phyloP scores from a whole-genome alignment of 768 basidiomycete species.

The Rhodosporidiobolus sp. region DNA sequence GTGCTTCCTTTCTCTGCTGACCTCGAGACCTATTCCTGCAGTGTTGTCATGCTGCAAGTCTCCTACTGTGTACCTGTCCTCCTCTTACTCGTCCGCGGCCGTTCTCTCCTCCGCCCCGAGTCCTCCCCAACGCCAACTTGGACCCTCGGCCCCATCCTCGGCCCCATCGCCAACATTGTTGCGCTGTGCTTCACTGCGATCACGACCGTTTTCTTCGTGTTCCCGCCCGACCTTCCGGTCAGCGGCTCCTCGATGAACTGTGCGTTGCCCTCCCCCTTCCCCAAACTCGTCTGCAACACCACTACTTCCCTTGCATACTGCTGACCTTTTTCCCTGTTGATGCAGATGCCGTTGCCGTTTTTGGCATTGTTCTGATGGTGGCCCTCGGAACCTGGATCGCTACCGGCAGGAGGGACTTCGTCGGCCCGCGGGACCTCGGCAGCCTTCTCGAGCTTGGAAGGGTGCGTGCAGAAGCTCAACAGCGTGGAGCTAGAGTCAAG shows the following conservation, averaged over 20 bases:
- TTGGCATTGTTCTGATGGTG: constrained; percentile 26
- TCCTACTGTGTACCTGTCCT: constrained; percentile 31
- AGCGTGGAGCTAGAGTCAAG: no score
- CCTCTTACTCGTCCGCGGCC: constrained; percentile 38
- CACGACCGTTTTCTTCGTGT: constrained; percentile 44
- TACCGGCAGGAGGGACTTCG: constrained; percentile 13
- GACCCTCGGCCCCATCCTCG: constrained; percentile 38
- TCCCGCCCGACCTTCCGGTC: constrained; percentile 39
- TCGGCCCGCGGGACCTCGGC: constrained; percentile 35
- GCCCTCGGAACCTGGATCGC: constrained; percentile 10
- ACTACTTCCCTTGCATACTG: no score
- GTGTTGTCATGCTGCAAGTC: constrained; percentile 41
- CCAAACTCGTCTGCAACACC: no score
- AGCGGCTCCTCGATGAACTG: constrained; percentile 34
- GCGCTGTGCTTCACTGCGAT: constrained; percentile 39
- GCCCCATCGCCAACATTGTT: constrained; percentile 33
- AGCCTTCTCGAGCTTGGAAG: constrained; percentile 33
- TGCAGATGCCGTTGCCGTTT: constrained; percentile 34
- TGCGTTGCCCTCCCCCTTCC: neutral
- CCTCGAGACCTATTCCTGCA: no score
- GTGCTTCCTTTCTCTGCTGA: no score
- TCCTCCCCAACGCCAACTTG: constrained; percentile 38
- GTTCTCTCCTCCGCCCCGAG: constrained; percentile 39
- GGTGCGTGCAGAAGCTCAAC: neutral
- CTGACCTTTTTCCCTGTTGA: neutral